Base-by-base conservation (phyloP, 192 early-diverging fungal genomes). In the Dispira parvispora region DNA sequence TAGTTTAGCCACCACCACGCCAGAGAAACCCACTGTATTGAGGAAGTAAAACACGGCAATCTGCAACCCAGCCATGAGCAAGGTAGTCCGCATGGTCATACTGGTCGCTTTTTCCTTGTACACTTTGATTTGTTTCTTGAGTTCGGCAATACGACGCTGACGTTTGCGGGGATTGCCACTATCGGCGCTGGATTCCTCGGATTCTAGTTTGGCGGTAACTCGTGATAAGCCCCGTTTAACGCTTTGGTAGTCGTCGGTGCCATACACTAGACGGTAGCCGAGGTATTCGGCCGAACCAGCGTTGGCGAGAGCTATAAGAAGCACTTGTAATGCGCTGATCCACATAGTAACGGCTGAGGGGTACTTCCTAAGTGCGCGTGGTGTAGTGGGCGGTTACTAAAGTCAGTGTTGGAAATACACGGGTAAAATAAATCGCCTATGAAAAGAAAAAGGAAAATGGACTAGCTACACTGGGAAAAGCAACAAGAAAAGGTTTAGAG, bases 111-210 rank as follows among this genome's bases (percentile, higher is more conserved):
- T 23, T 14, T 12, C 18, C 9, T 46, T 45, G 47, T 49, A 27
- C 27, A 28, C 28, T 46, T 62, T 45, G 45, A 62, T 23, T 16
- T 62, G 62, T 27, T 62, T 62, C 21, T 32, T 14, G 45, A 62
- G 43, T 32, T 62, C 62, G 12, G 21, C 45, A 16, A 62, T 18
- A 14, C 62, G 62, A 13, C 62, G 62, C 32, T 62, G 21, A 11
- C 47, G 62, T 21, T 38, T 20, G 10, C 42, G 16, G 11, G 43
- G 62, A 26, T 62, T 62, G 8, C 57, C 38, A 18, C 21, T 27
- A 43, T 27, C 38, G 32, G 27, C n/a, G 32, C 43, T 42, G 27
- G 26, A 28, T 27, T 60, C 57, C 57, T 60, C 57, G 4, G 26
- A 12, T 16, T 11, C 57, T 18, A 60, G 38, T 11, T 21, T 11